A percentile compares a stretch with the other conserved stretches of the same genome.
These are phyloP conservation scores for Solanum aculeatissimum DNA, from an alignment of 305 asterid species.

Conservation along the genomic window DNA sequence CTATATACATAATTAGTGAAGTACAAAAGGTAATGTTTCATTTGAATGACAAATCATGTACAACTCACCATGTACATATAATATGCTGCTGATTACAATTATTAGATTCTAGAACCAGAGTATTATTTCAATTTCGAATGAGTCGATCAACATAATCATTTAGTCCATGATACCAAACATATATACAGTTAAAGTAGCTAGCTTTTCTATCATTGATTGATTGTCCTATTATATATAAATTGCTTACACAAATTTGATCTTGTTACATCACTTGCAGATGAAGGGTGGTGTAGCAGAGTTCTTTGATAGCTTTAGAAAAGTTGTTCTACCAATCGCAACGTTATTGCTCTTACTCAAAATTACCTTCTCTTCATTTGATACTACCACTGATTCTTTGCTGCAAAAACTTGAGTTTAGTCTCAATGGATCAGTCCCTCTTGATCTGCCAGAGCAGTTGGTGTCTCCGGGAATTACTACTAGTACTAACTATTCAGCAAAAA, in stretches of 20 bases:
- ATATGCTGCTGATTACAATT: background rate
- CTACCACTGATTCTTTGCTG: background rate
- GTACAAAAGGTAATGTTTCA: background rate
- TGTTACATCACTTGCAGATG: background rate
- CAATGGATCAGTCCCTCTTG: background rate
- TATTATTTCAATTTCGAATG: background rate
- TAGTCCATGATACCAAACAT: background rate
- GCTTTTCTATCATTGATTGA: background rate
- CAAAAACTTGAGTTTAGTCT: background rate
- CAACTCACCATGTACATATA: background rate
- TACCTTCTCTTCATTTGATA: background rate
- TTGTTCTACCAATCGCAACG: background rate
- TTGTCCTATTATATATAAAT: background rate
- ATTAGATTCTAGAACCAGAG: background rate
- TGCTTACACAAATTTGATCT: background rate
- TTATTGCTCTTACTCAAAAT: slow-evolving; percentile 1
- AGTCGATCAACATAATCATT: background rate
- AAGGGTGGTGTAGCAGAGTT: background rate
- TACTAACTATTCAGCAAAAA: background rate
- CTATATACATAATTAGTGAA: background rate
- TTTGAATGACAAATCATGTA: background rate
- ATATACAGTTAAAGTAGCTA: background rate
- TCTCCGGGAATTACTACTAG: background rate
- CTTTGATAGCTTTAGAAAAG: background rate
- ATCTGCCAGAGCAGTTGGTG: background rate